Evolutionary conservation across 2,329 filamentous ascomycete genomes (phyloP).

Genomic region (Penicillium sp.): DNA sequence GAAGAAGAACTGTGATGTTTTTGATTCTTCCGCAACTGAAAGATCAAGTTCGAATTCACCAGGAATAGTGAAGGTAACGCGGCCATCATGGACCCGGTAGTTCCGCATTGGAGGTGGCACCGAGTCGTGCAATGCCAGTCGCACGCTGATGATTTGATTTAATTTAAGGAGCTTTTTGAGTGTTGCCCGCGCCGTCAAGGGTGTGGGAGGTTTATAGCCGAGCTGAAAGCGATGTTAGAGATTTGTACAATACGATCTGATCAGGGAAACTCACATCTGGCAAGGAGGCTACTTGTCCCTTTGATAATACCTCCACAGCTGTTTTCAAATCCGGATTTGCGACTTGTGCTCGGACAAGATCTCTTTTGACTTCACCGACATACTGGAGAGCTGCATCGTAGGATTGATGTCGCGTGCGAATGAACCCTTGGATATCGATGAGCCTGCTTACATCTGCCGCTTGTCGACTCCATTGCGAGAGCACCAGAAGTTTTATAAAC

Average conservation of each 20-base stretch:
- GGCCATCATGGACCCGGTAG: conserved; percentile 78
- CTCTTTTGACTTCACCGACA: conserved; percentile 70
- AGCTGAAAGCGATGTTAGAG: conserved; percentile 50
- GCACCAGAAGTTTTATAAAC: conserved; percentile 89
- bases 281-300: conserved; percentile 73
- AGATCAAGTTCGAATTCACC: conserved; percentile 92
- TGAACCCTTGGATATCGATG: conserved; percentile 79
- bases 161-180: conserved; percentile 74
- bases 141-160: conserved; percentile 77
- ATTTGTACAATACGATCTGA: conserved; percentile 3
- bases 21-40: conserved; percentile 82
- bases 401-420: conserved; percentile 61
- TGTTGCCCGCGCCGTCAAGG: conserved; percentile 69
- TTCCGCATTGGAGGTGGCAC: conserved; percentile 75
- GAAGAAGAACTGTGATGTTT: conserved; percentile 84
- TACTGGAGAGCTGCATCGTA: conserved; percentile 62
- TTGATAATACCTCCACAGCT: conserved; percentile 79
- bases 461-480: conserved; percentile 85
- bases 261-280: conserved; percentile 63
- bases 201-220: conserved; percentile 72
- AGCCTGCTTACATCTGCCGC: conserved; percentile 77
- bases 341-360: conserved; percentile 69
- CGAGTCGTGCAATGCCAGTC: conserved; percentile 80
- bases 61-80: conserved; percentile 80
- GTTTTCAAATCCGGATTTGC: conserved; percentile 90